These are phyloP conservation scores for Globisporangium irregulare DNA, from an alignment of 352 stramenopile species.

Conservation along the genomic window DNA sequence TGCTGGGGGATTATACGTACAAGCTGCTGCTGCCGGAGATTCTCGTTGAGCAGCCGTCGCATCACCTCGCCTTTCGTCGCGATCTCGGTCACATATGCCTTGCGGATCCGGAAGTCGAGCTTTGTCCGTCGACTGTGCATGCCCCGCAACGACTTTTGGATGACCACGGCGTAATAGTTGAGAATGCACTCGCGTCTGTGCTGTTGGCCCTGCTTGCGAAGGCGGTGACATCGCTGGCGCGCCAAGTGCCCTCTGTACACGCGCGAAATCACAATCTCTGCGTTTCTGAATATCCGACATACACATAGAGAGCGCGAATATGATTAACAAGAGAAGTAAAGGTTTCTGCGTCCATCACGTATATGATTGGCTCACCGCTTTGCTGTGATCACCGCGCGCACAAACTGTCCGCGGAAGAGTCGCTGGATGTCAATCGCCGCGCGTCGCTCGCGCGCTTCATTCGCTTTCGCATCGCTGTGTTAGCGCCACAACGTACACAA, in stretches of 20 bases:
- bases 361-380: conserved; percentile 9
- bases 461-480: conserved; percentile 44
- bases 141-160: conserved; percentile 57
- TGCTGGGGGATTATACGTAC: conserved; percentile 11
- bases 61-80: conserved; percentile 47
- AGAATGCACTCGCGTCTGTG: conserved; percentile 32
- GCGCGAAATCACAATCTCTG: conserved; percentile 48
- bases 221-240: conserved; percentile 24
- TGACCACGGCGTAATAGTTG: conserved; percentile 45
- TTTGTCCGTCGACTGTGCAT: conserved; percentile 40
- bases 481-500: background rate
- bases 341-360: no score
- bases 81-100: conserved; percentile 52
- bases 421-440: conserved; percentile 61
- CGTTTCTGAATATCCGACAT: conserved; percentile 26
- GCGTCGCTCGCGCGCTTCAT: conserved; percentile 31
- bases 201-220: conserved; percentile 19
- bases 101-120: conserved; percentile 59
- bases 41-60: conserved; percentile 39
- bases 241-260: conserved; percentile 61
- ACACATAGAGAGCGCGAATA: background rate
- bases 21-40: conserved; percentile 37
- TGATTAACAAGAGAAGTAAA: no score
- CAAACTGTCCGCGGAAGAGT: conserved; percentile 51
- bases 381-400: conserved; percentile 35